Evolutionary conservation across 2,329 filamentous ascomycete species (phyloP), one percentile per base, ranked within the genome.

Genomic region (Chrysoporthe puriensis): DNA sequence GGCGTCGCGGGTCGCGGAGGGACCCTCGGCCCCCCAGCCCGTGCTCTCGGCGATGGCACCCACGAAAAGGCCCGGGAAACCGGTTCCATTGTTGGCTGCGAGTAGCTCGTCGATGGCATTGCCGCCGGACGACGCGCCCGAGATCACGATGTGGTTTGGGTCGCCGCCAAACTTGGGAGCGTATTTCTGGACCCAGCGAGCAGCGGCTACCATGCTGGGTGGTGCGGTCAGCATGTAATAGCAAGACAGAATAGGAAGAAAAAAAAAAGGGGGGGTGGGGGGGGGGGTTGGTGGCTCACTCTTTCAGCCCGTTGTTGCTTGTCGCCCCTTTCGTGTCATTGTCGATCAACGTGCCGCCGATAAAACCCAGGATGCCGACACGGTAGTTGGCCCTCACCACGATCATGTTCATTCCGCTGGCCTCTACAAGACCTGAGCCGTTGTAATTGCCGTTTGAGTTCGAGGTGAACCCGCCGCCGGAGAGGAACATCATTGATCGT

Each of bases 91-190:
- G 61, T 67, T 67, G 21, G 66, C 66, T 11, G 66, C 66, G 9
- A 67, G 66, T 1, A 67, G 66, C 18, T 58, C 66, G 36, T 67
- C 66, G 56, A 67, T 67, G 2, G 66, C 66, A 40, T 67, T 63
- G 34, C 42, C 66, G 2, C 66, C 66, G 3, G 66, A 64, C 1
- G 66, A 67, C 1, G 56, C 66, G 1, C 66, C 66, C 14, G 56
- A 52, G 54, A 67, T 62, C 1, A 67, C 66, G n/a, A 67, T 67
- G 44, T 67, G 66, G 32, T 67, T 54, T 11, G 66, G 66, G 54
- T 67, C 64, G 61, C 66, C 66, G n/a, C 66, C 66, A 18, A 67
- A 67, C 43, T 67, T 67, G 1, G 66, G 64, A 5, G 66, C 66
- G 48, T 62, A 48, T 34, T 67, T 61, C 61, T 67, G 48, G 43